These are phyloP conservation scores for Lipomyces anomalus DNA, from an alignment of 805 yeast species.

Conservation along the genomic window DNA sequence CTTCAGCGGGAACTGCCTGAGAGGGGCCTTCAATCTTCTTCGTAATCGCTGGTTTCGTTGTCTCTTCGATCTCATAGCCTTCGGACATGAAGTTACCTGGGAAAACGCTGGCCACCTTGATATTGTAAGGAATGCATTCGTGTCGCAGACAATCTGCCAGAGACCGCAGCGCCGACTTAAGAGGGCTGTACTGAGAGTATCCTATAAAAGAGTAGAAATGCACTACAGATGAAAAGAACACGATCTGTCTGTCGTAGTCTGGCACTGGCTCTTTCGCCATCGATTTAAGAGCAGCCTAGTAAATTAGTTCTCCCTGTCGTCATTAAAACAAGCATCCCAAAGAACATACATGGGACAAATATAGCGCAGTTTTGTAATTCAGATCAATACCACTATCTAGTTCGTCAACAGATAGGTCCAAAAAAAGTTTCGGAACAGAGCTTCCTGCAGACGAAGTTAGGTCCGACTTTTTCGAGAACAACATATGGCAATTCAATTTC, in stretches of 20 bases:
- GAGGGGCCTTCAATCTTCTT: constrained; percentile 80
- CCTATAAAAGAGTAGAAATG: constrained; percentile 89
- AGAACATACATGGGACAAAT: constrained; percentile 59
- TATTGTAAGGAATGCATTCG: constrained; percentile 63
- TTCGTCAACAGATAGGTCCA: constrained; percentile 56
- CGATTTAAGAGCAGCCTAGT: constrained; percentile 33
- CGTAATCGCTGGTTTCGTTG: constrained; percentile 81
- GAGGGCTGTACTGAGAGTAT: constrained; percentile 83
- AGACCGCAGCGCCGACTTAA: constrained; percentile 74
- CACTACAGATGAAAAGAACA: constrained; percentile 66
- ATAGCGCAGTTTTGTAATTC: constrained; percentile 70
- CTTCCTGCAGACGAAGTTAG: constrained; percentile 40
- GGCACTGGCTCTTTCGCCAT: constrained; percentile 30
- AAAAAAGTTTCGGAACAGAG: constrained; percentile 61
- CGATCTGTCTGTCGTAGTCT: constrained; percentile 43
- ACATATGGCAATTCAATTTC: neutral
- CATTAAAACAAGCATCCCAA: neutral
- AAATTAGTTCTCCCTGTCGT: neutral
- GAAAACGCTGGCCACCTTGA: constrained; percentile 64
- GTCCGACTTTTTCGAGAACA: neutral
- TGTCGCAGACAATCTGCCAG: constrained; percentile 75
- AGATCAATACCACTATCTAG: constrained; percentile 55
- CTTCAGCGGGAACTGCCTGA: constrained; percentile 56
- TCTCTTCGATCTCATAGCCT: constrained; percentile 76
- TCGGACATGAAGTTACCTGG: constrained; percentile 91